phyloP scores from a whole-genome alignment of 805 yeast genomes.

The Saturnispora serradocipensis region DNA sequence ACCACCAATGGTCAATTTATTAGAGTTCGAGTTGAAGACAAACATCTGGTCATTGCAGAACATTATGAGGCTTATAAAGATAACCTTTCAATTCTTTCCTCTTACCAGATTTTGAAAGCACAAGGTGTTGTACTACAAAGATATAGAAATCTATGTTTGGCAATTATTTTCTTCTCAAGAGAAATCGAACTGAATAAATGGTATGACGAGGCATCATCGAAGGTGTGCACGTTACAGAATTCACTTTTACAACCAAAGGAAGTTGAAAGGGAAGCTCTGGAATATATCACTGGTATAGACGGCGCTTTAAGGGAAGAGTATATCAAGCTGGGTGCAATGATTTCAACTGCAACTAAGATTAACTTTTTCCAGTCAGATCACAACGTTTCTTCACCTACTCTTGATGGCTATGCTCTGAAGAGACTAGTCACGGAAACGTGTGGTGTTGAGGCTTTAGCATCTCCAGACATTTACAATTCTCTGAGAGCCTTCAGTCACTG shows the following conservation, averaged over 20 bases:
- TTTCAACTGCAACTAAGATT: constrained; percentile 38
- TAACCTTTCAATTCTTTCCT: constrained; percentile 32
- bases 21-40: constrained; percentile 39
- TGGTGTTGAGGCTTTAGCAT: constrained; percentile 30
- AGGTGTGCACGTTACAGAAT: constrained; percentile 30
- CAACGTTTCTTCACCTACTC: constrained; percentile 37
- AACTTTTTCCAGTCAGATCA: constrained; percentile 50
- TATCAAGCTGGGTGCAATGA: constrained; percentile 33
- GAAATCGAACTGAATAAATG: constrained; percentile 40
- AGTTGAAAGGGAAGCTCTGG: constrained; percentile 27
- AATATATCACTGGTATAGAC: constrained; percentile 24
- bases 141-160: constrained; percentile 35
- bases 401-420: constrained; percentile 38
- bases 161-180: constrained; percentile 41
- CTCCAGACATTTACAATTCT: constrained; percentile 37
- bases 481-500: constrained; percentile 45
- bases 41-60: constrained; percentile 36
- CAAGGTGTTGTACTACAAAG: constrained; percentile 31
- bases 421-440: constrained; percentile 31
- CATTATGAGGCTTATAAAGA: constrained; percentile 17
- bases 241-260: constrained; percentile 27
- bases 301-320: constrained; percentile 24
- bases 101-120: constrained; percentile 33
- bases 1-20: constrained; percentile 38
- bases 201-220: constrained; percentile 37